Evolutionary conservation across 805 yeast genomes (phyloP), one percentile per base, ranked within the genome.

Genomic region (Kodamaea lidongshanica): DNA sequence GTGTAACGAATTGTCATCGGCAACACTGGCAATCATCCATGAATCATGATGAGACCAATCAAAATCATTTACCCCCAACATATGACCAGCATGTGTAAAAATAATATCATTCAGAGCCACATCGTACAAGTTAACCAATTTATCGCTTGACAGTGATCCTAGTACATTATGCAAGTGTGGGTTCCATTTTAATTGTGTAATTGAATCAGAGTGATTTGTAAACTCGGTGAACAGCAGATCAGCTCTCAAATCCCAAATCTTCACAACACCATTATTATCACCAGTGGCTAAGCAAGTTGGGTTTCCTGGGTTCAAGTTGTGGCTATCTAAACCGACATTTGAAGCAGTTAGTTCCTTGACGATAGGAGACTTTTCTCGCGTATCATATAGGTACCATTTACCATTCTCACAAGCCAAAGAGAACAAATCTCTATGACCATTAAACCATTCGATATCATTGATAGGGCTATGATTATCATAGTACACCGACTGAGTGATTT

Each of bases 1-100:
- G 39, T 88, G 96, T n/a, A 87, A 58, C 1, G 88, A 73, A 49
- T 88, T 88, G 48, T 88, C 96, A 45, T 81, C 86, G 0, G 85
- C 75, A 4, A 82, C 89, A 45, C 86, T 77, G 3, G 85, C 78
- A 20, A 86, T 40, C 69, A 79, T 65, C 72, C 79, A 72, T 4
- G 75, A 72, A 34, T 74, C 82, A 35, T 76, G 76, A 0, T 75
- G 71, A 34, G 83, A 81, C 96, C 96, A 88, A 19, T 75, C 69
- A 16, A 86, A 56, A 44, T 87, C 96, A 41, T 80, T 82, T 3
- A 88, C 84, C 3, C 89, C 87, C n/a, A 80, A 61, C 71, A 79
- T 70, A 52, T 88, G 97, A 0, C 96, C 96, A 3, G 77, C 79
- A 54, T 88, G 97, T 3, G 67, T 65, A 48, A 88, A 87, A 6